phyloP scores from a whole-genome alignment of 148 eudicot genomes.

The Amaranthus hypochondriacus region DNA sequence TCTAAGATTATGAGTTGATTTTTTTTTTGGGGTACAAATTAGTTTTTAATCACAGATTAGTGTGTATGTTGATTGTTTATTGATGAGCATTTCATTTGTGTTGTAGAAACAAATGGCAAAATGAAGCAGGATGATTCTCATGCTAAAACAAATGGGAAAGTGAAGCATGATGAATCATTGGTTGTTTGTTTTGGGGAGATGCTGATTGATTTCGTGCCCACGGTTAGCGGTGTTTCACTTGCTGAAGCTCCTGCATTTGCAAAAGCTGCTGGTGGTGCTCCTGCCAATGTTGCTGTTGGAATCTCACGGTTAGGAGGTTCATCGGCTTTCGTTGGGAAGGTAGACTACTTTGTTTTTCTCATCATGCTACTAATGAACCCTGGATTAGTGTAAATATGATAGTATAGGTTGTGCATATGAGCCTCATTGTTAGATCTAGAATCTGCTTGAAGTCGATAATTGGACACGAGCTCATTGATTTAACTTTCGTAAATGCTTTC shows the following conservation, averaged over 20 bases:
- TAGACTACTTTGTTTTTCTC: conserved; percentile 15
- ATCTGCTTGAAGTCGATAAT: too few relatives aligned
- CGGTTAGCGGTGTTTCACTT: conserved; percentile 69
- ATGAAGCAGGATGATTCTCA: conserved; percentile 22
- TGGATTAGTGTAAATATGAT: neutral
- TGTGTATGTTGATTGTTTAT: conserved; percentile 3
- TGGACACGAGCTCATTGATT: too few relatives aligned
- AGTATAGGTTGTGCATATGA: neutral
- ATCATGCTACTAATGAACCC: neutral
- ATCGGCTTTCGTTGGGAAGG: conserved; percentile 89
- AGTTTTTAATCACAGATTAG: neutral
- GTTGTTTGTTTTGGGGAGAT: conserved; percentile 94
- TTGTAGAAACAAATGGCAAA: conserved; percentile 38
- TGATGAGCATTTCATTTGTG: neutral
- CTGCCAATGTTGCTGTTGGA: conserved; percentile 96
- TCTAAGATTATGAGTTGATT: neutral
- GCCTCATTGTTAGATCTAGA: neutral
- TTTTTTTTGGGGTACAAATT: neutral
- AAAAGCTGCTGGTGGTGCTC: conserved; percentile 96
- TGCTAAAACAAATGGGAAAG: conserved; percentile 31
- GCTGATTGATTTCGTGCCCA: conserved; percentile 89
- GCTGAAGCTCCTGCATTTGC: conserved; percentile 87
- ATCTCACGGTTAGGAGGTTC: conserved; percentile 82
- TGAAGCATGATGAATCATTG: conserved; percentile 30
- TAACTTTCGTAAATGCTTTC: too few relatives aligned